These are phyloP conservation scores for Suillus americanus DNA, from an alignment of 768 basidiomycete species.

Conservation along the genomic window DNA sequence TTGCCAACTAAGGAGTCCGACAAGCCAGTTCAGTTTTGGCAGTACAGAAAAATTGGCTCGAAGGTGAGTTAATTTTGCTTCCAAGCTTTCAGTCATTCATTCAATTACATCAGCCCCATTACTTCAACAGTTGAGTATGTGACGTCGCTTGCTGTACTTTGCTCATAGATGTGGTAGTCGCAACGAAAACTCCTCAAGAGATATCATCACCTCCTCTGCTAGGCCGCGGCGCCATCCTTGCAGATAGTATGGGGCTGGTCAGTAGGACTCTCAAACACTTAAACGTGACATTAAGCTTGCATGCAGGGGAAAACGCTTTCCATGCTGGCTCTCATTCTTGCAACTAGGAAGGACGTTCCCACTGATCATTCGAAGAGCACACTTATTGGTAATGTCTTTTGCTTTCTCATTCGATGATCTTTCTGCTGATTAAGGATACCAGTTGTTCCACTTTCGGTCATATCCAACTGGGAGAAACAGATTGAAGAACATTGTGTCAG, in stretches of 20 bases:
- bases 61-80: conserved; percentile 43
- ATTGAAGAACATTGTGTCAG: conserved; percentile 67
- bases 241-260: conserved; percentile 85
- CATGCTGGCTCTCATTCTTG: conserved; percentile 78
- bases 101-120: conserved; percentile 46
- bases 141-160: background rate
- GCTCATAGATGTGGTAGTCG: conserved; percentile 45
- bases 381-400: conserved; percentile 61
- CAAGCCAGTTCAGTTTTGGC: conserved; percentile 89
- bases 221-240: conserved; percentile 84
- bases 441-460: conserved; percentile 82
- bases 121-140: conserved; percentile 59
- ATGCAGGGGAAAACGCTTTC: conserved; percentile 86
- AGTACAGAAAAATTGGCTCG: conserved; percentile 51
- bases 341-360: conserved; percentile 68
- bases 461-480: conserved; percentile 90
- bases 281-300: conserved; percentile 8
- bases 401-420: background rate
- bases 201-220: conserved; percentile 51
- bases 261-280: conserved; percentile 3
- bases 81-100: background rate
- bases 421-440: conserved; percentile 9
- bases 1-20: conserved; percentile 68
- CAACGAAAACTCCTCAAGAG: conserved; percentile 77
- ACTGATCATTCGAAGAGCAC: conserved; percentile 63